A percentile compares a stretch with the other conserved stretches of the same genome.
These are phyloP conservation scores for Puccinia polysora DNA, from an alignment of 1,284 basidiomycete genomes.

Conservation along the genomic window DNA sequence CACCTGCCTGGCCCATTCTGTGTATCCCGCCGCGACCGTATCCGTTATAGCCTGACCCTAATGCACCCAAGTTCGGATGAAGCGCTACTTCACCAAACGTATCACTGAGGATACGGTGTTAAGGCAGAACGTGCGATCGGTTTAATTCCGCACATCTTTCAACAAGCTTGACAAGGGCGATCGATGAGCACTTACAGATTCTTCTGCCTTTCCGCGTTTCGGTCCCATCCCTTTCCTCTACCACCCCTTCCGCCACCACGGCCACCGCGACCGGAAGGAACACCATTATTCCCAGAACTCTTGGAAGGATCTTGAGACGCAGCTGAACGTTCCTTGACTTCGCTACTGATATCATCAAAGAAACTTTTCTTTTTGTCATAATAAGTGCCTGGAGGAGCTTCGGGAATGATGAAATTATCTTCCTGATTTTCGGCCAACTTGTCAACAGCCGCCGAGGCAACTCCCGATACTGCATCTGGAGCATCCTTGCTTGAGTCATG, in stretches of 20 bases:
- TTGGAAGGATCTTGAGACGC: slow-evolving; percentile 20
- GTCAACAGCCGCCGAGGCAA: background rate
- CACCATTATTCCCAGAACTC: background rate
- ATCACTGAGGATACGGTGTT: background rate
- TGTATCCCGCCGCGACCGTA: slow-evolving; percentile 29
- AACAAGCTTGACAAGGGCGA: background rate
- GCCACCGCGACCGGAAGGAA: background rate
- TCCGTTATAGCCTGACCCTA: slow-evolving; percentile 42
- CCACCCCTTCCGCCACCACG: slow-evolving; percentile 10
- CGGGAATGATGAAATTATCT: slow-evolving; percentile 33
- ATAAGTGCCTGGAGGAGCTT: slow-evolving; percentile 32
- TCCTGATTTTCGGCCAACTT: background rate
- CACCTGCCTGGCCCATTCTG: slow-evolving; percentile 14
- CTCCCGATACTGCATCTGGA: background rate
- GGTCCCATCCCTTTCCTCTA: slow-evolving; percentile 31
- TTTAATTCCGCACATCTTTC: background rate
- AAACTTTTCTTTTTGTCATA: slow-evolving; percentile 43
- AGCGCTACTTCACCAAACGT: slow-evolving; percentile 41
- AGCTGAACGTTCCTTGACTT: slow-evolving; percentile 34
- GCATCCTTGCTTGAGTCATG: background rate
- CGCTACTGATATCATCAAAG: slow-evolving; percentile 41
- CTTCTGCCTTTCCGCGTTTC: slow-evolving; percentile 39
- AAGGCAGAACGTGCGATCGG: no score
- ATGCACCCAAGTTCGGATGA: slow-evolving; percentile 31
- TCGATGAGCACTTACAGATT: slow-evolving; percentile 22